Evolutionary conservation across 768 basidiomycete genomes (phyloP), one percentile per base, ranked within the genome.

Genomic region (Rhizopogon salebrosus): DNA sequence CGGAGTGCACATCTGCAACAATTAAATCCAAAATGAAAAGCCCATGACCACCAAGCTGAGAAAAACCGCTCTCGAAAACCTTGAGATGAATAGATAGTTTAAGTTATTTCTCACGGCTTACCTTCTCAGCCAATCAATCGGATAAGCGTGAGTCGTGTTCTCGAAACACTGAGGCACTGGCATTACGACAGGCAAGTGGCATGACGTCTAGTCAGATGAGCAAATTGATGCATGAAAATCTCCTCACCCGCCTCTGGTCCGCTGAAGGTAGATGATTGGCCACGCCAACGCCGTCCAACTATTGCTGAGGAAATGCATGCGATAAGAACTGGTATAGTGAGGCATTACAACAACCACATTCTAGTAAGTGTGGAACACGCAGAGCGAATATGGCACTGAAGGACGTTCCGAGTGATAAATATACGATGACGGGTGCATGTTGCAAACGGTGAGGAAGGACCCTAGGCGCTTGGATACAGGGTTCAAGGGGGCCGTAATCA

Each of bases 401-500:
- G 20, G 8, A 45, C 22, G 29, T 31, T 6, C 43, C 13, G 20
- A 31, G 8, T 10, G 9, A 36, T 6, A 6, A 45, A 22, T 20
- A 10, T 42, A 42, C n/a, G 18, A 14, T 20, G 18, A 10, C 7
- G 8, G 27, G 4, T 16, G 14, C 22, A 8, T 9, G 9, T 16
- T 18, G 29, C 4, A 14, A 6, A 22, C 13, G n/a, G 18, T 11
- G 10, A 29, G 11, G 31, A 43, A 20, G 9, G 13, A 31, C 43
- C 2, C 6, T 18, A n/a, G 27, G 41, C 34, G 34, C 11, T 27
- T 27, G 29, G 27, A 34, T 22, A 20, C 29, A 31, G 45, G 9
- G 20, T 9, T 38, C 46, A 52, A 60, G 53, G 56, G 54, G 62
- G 56, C 31, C 62, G 57, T 52, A 54, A 57, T 20, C 6, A 64